A percentile compares a stretch with the other conserved stretches of the same genome.
Evolutionary conservation across 345 rosid genomes (phyloP).

Genomic region (Hevea brasiliensis): DNA sequence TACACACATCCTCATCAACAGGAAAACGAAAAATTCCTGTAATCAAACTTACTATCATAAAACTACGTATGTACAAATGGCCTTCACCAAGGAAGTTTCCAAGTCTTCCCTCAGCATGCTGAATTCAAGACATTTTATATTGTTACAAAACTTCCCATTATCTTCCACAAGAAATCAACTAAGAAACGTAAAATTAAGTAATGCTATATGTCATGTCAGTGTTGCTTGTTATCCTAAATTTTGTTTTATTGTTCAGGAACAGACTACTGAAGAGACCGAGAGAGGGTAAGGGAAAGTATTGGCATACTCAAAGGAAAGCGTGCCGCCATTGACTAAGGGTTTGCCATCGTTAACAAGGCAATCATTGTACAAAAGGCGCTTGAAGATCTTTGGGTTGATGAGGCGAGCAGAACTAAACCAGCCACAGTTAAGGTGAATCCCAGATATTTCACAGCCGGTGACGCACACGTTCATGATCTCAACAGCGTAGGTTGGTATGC

Average conservation of each 20-base stretch:
- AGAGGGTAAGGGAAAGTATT: slow-evolving; percentile 74
- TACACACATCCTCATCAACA: no score
- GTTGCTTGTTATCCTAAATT: not conserved
- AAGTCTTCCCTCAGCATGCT: not conserved
- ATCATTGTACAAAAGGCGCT: slow-evolving; percentile 74
- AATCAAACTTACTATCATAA: no score
- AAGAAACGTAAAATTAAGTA: no score
- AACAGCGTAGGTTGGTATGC: slow-evolving; percentile 77
- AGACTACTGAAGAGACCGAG: slow-evolving; percentile 60
- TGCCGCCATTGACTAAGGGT: slow-evolving; percentile 56
- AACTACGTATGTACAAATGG: no score
- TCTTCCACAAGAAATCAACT: not conserved
- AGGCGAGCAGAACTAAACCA: slow-evolving; percentile 87
- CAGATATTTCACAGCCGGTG: slow-evolving; percentile 66
- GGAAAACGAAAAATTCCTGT: no score
- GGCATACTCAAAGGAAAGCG: slow-evolving; percentile 70
- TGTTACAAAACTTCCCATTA: not conserved
- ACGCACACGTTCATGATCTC: slow-evolving; percentile 67
- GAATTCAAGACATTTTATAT: not conserved
- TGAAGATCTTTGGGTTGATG: slow-evolving; percentile 77
- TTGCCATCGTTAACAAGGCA: slow-evolving; percentile 84
- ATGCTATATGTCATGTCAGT: not conserved
- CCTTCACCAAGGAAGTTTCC: no score
- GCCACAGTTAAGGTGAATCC: slow-evolving; percentile 73
- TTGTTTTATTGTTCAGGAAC: slow-evolving; percentile 30